A percentile compares a stretch with the other conserved stretches of the same genome.
Evolutionary conservation across 139 green algal species (phyloP).

Genomic region (Asterochloris erici): DNA sequence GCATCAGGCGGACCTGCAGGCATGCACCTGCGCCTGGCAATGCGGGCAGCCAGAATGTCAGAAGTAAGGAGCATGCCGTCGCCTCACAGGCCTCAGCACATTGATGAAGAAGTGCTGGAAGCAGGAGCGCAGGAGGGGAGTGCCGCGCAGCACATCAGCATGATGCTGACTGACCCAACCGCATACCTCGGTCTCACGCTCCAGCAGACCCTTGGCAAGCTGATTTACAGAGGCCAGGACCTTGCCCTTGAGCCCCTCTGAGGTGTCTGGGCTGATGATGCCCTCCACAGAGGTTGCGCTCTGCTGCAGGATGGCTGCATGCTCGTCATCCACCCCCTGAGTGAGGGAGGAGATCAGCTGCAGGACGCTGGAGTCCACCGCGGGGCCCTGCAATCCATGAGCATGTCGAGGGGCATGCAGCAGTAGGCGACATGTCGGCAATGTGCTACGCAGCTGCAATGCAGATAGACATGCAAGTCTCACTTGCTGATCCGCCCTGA

Average conservation of each 20-base stretch:
- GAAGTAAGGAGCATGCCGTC: too few species aligned
- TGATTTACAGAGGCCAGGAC: constrained; percentile 52
- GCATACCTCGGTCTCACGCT: constrained; percentile 79
- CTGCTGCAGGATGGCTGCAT: constrained; percentile 21
- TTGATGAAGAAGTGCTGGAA: background rate
- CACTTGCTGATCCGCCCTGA: constrained; percentile 14
- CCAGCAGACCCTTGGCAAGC: constrained; percentile 74
- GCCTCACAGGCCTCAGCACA: too few species aligned
- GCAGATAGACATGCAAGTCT: background rate
- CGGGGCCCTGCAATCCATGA: background rate
- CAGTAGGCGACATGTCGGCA: background rate
- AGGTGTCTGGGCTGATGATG: background rate
- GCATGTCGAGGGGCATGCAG: background rate
- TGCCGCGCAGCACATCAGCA: too few species aligned
- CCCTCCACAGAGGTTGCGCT: background rate
- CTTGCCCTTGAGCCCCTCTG: constrained; percentile 35
- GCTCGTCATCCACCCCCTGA: constrained; percentile 37
- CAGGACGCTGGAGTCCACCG: constrained; percentile 38
- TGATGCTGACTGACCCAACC: too few species aligned
- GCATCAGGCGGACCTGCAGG: constrained; percentile 26
- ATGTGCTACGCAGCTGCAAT: background rate
- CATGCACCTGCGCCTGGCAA: background rate
- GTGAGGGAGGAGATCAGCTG: constrained; percentile 61
- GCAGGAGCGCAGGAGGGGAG: background rate
- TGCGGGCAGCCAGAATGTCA: background rate